Evolutionary conservation across 768 basidiomycete genomes (phyloP).

Genomic region (Lactifluus pinguis): DNA sequence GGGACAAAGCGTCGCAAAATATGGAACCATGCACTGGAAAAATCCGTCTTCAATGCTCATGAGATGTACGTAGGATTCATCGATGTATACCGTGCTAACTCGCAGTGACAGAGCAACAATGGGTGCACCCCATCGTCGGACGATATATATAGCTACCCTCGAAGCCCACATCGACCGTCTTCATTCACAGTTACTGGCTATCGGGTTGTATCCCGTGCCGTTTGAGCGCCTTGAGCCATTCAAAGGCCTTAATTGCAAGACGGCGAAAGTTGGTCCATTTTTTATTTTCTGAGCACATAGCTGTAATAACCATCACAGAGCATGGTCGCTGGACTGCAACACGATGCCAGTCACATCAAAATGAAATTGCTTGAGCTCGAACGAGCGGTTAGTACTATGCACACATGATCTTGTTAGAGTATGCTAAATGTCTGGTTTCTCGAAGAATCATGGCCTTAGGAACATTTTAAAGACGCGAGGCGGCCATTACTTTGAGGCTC

Average conservation of each 20-base stretch:
- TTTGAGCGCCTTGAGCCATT: constrained; percentile 50
- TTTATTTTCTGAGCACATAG: not conserved
- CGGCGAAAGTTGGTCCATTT: constrained; percentile 47
- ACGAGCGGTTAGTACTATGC: constrained; percentile 43
- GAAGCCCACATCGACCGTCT: constrained; percentile 65
- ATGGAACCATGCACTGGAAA: constrained; percentile 74
- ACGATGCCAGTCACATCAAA: constrained; percentile 50
- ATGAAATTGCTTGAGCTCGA: constrained; percentile 61
- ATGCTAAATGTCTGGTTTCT: not conserved
- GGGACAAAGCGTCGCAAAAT: constrained; percentile 61
- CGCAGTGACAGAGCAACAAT: constrained; percentile 42
- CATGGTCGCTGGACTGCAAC: constrained; percentile 63
- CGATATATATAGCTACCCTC: constrained; percentile 62
- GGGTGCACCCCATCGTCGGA: constrained; percentile 58
- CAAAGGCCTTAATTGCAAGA: constrained; percentile 66
- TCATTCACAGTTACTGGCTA: constrained; percentile 46
- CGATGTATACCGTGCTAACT: not conserved
- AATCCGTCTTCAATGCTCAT: constrained; percentile 53
- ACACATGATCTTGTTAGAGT: not conserved
- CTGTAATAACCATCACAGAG: constrained; percentile 35
- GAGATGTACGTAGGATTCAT: constrained; percentile 44
- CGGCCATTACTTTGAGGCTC: not conserved
- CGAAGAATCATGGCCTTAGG: constrained; percentile 15
- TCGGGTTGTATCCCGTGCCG: constrained; percentile 48
- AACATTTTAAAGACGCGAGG: constrained; percentile 11